Conservation (phyloP, 2,329 filamentous ascomycete genomes). For the Chaetothyriales sp. region DNA sequence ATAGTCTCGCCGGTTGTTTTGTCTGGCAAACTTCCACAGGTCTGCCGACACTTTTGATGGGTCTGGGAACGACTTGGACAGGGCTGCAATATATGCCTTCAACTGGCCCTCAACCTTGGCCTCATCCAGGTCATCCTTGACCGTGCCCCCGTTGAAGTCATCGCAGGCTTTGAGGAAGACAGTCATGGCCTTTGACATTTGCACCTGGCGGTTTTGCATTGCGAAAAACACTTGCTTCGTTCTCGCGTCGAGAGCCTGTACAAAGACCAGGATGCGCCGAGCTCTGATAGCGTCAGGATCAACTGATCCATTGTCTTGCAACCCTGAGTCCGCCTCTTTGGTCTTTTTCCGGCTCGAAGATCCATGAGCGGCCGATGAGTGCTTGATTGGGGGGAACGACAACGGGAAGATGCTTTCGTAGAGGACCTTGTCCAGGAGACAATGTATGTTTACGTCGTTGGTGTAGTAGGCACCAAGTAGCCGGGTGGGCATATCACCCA, state of each 20-base stretch:
- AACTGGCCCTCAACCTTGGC: slow-evolving; percentile 54
- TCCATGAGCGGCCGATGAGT: slow-evolving; percentile 19
- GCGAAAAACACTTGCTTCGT: slow-evolving; percentile 81
- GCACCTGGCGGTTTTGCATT: slow-evolving; percentile 62
- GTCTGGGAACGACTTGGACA: slow-evolving; percentile 65
- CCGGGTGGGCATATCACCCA: slow-evolving; percentile 67
- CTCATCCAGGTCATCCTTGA: slow-evolving; percentile 52
- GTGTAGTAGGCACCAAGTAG: slow-evolving; percentile 82
- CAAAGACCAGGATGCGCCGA: slow-evolving; percentile 67
- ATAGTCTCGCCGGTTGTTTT: slow-evolving; percentile 78
- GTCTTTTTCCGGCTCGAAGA: slow-evolving; percentile 46
- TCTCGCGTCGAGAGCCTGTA: slow-evolving; percentile 60
- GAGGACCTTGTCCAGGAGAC: slow-evolving; percentile 67
- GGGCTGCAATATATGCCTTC: slow-evolving; percentile 54
- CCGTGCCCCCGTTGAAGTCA: slow-evolving; percentile 73
- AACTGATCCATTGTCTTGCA: slow-evolving; percentile 23
- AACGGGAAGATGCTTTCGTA: slow-evolving; percentile 83
- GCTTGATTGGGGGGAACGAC: slow-evolving; percentile 62
- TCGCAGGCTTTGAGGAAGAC: slow-evolving; percentile 76
- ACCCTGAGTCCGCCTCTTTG: slow-evolving; percentile 23
- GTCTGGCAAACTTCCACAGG: slow-evolving; percentile 77
- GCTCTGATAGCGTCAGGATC: slow-evolving; percentile 53
- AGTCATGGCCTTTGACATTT: slow-evolving; percentile 56
- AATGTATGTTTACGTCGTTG: slow-evolving; percentile 74
- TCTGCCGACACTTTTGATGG: slow-evolving; percentile 55